A percentile compares a stretch with the other conserved stretches of the same genome.
phyloP scores from a whole-genome alignment of 1,284 basidiomycete genomes.

The Apiotrichum gamsii region DNA sequence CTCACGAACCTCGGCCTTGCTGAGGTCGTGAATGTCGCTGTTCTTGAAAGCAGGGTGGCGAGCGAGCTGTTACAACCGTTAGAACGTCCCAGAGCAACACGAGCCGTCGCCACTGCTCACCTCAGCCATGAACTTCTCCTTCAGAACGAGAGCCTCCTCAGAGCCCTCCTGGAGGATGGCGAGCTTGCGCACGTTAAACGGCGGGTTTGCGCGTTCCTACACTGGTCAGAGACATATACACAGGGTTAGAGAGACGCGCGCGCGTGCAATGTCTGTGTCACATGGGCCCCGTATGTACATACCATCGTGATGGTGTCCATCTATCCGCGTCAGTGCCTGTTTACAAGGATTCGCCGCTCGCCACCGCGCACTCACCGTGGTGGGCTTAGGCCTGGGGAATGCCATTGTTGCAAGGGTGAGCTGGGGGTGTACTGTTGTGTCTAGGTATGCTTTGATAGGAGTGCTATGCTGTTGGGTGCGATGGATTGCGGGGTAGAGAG shows the following conservation, averaged over 20 bases:
- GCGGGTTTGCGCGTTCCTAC: constrained; percentile 50
- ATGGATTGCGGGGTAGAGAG: too few species aligned
- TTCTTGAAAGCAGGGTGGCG: constrained; percentile 53
- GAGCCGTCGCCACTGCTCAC: constrained; percentile 22
- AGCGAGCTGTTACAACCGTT: constrained; percentile 38
- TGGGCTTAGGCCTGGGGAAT: constrained; percentile 45
- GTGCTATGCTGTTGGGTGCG: neutral
- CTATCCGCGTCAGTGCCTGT: too few species aligned
- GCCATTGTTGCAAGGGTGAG: constrained; percentile 29
- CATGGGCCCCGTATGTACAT: too few species aligned
- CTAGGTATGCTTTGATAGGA: neutral
- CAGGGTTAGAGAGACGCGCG: too few species aligned
- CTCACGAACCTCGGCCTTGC: constrained; percentile 53
- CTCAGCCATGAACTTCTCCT: constrained; percentile 52
- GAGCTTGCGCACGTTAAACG: constrained; percentile 50
- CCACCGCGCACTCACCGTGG: constrained; percentile 31
- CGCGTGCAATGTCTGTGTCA: too few species aligned
- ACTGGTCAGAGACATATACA: too few species aligned
- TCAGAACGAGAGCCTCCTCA: constrained; percentile 41
- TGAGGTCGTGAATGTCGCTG: constrained; percentile 54
- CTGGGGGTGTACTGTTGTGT: neutral
- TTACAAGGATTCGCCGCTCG: neutral
- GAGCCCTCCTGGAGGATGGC: constrained; percentile 45
- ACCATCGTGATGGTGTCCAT: constrained; percentile 46
- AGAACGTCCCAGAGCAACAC: neutral